Percentiles rank a stretch among this genome's conserved stretches.
Conservation (phyloP, 2,329 filamentous ascomycete species). For the Colletotrichum phormii region DNA sequence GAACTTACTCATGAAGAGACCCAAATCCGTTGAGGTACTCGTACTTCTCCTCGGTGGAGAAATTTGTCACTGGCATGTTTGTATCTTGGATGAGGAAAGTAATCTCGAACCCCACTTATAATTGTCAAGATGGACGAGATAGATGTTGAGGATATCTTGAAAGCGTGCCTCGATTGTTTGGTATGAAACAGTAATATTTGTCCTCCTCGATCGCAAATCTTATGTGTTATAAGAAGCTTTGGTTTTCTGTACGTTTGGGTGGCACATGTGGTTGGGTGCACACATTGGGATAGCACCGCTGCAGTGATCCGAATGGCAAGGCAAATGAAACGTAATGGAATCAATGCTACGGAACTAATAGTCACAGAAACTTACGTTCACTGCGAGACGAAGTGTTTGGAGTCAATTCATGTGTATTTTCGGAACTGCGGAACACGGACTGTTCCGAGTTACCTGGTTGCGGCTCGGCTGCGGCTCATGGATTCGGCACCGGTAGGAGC, state of each 20-base stretch:
- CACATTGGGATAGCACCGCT: neutral
- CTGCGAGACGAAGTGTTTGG: neutral
- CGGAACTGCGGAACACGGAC: slow-evolving; percentile 17
- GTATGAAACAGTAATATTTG: no score
- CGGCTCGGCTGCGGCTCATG: neutral
- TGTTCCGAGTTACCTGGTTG: neutral
- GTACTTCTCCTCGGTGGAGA: slow-evolving; percentile 60
- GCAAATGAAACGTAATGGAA: neutral
- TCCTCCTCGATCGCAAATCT: neutral
- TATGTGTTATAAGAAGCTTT: neutral
- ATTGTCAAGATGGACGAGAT: neutral
- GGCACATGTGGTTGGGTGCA: neutral
- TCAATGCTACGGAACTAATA: neutral
- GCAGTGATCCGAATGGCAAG: neutral
- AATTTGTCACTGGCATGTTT: slow-evolving; percentile 49
- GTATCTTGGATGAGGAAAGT: neutral
- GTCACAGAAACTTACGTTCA: neutral
- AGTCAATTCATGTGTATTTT: neutral
- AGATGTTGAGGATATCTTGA: neutral
- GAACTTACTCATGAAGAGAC: slow-evolving; percentile 73
- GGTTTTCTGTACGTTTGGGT: neutral
- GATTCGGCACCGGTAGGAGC: neutral
- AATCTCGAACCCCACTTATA: neutral
- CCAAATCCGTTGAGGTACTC: slow-evolving; percentile 77
- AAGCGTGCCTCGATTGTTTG: neutral